Conservation (phyloP, 2,329 filamentous ascomycete species). For the Chalaropsis ovoidea region DNA sequence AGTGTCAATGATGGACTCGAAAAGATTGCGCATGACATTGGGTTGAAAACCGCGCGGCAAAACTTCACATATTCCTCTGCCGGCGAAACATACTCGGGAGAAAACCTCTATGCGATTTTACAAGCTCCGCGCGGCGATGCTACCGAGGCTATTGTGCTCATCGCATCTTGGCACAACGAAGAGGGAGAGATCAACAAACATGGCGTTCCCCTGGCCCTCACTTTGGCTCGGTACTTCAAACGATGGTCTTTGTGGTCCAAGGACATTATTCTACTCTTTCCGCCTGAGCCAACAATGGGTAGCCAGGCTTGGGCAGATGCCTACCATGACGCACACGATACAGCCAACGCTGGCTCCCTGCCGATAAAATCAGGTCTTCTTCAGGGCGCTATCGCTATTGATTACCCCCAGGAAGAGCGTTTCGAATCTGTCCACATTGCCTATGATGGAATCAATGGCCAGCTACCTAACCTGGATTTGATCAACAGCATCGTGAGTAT, state of each 20-base stretch:
- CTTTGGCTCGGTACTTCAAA: slow-evolving; percentile 89
- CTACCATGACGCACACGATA: slow-evolving; percentile 81
- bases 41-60: slow-evolving; percentile 79
- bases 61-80: slow-evolving; percentile 76
- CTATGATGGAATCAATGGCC: slow-evolving; percentile 92
- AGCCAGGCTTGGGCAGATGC: slow-evolving; percentile 96
- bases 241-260: slow-evolving; percentile 99
- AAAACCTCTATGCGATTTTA: slow-evolving; percentile 89
- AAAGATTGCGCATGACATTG: slow-evolving; percentile 63
- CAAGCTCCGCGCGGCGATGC: slow-evolving; percentile 91
- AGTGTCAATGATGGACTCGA: slow-evolving; percentile 62
- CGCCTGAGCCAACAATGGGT: slow-evolving; percentile 78
- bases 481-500: slow-evolving; percentile 90
- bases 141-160: slow-evolving; percentile 88
- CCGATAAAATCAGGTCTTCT: slow-evolving; percentile 86
- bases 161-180: slow-evolving; percentile 79
- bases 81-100: slow-evolving; percentile 61
- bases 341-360: slow-evolving; percentile 59
- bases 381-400: slow-evolving; percentile 85
- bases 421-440: slow-evolving; percentile 85
- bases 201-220: slow-evolving; percentile 75
- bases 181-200: slow-evolving; percentile 71
- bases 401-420: slow-evolving; percentile 74
- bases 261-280: slow-evolving; percentile 86
- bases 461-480: slow-evolving; percentile 87